These are phyloP conservation scores for Striga hermonthica DNA, from an alignment of 305 asterid species.

Conservation along the genomic window DNA sequence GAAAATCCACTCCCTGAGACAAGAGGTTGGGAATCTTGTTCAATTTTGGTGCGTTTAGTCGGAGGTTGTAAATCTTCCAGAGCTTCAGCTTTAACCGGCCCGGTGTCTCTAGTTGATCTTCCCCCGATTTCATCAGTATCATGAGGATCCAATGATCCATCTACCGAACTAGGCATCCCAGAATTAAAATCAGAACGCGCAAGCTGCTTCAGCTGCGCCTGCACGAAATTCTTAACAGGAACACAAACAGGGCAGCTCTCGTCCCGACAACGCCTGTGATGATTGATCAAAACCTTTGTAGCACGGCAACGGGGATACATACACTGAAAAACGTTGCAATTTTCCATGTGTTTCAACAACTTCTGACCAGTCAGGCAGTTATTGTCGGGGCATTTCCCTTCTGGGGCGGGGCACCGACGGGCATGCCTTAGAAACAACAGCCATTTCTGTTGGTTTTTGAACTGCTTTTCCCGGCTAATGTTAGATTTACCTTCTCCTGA, in stretches of 20 bases:
- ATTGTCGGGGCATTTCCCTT: constrained; percentile 75
- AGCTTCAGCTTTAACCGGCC: constrained; percentile 44
- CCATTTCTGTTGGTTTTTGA: constrained; percentile 69
- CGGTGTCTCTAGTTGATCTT: constrained; percentile 40
- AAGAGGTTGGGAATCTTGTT: constrained; percentile 47
- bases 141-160: constrained; percentile 47
- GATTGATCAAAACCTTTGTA: constrained; percentile 53
- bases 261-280: constrained; percentile 59
- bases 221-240: constrained; percentile 66
- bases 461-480: constrained; percentile 55
- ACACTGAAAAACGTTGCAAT: constrained; percentile 54
- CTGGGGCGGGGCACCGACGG: constrained; percentile 72
- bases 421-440: constrained; percentile 86
- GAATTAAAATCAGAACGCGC: constrained; percentile 48
- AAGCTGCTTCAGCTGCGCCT: constrained; percentile 48
- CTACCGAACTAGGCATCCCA: constrained; percentile 44
- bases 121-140: constrained; percentile 51
- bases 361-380: constrained; percentile 61
- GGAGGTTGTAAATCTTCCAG: constrained; percentile 68
- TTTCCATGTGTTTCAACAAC: constrained; percentile 67
- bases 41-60: constrained; percentile 72
- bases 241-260: constrained; percentile 80
- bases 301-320: constrained; percentile 57
- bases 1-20: constrained; percentile 46
- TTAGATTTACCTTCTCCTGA: constrained; percentile 48